Percentiles rank a stretch among this genome's conserved stretches.
Conservation (phyloP, 2,329 filamentous ascomycete genomes). For the Monilinia laxa region DNA sequence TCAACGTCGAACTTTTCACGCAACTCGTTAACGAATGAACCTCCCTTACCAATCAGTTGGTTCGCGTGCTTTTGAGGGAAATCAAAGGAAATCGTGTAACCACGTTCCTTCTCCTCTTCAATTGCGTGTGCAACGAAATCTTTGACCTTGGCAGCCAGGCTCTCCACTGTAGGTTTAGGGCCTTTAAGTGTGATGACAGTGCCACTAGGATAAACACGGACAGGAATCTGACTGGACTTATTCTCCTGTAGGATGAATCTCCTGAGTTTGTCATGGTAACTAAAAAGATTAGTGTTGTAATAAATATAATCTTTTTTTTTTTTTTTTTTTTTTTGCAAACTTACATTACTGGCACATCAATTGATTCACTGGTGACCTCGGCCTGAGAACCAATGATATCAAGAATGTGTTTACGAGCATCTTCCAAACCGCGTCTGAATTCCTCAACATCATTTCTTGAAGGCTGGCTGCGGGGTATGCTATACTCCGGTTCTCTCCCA, state of each 20-base stretch:
- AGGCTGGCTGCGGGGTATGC: slow-evolving; percentile 55
- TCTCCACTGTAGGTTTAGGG: slow-evolving; percentile 68
- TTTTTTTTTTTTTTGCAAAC: no score
- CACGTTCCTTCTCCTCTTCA: slow-evolving; percentile 89
- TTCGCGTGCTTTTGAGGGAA: slow-evolving; percentile 96
- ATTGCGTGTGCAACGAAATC: slow-evolving; percentile 85
- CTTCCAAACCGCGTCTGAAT: slow-evolving; percentile 56
- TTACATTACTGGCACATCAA: slow-evolving; percentile 60
- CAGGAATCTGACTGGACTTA: slow-evolving; percentile 58
- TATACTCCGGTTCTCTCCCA: slow-evolving; percentile 48
- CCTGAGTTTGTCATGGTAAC: slow-evolving; percentile 61
- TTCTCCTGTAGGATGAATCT: slow-evolving; percentile 66
- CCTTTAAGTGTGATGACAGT: slow-evolving; percentile 72
- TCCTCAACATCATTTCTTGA: slow-evolving; percentile 49
- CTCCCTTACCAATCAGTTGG: slow-evolving; percentile 70
- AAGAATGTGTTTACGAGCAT: slow-evolving; percentile 57
- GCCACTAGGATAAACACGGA: slow-evolving; percentile 58
- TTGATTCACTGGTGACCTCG: slow-evolving; percentile 48
- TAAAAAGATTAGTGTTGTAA: slow-evolving; percentile 40
- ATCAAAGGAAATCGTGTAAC: slow-evolving; percentile 81
- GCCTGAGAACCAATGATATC: slow-evolving; percentile 61
- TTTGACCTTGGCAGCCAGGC: slow-evolving; percentile 69
- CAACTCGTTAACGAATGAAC: slow-evolving; percentile 64
- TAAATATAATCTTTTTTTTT: no score
- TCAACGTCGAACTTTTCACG: slow-evolving; percentile 68